These are phyloP conservation scores for Meyerozyma elateridarum DNA, from an alignment of 1,139 yeast genomes.

Conservation along the genomic window DNA sequence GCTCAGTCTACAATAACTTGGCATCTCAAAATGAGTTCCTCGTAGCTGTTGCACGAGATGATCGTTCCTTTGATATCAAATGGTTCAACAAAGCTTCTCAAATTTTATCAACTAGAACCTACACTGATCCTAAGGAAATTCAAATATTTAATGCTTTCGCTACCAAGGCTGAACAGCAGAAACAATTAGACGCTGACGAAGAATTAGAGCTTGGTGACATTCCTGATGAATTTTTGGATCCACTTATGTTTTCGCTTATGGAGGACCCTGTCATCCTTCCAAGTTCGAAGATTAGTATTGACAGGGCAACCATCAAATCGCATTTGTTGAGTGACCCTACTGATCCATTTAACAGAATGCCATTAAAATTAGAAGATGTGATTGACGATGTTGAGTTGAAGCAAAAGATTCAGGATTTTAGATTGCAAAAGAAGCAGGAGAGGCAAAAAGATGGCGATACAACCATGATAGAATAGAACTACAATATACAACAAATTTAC, in stretches of 20 bases:
- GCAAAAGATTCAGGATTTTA: slow-evolving; percentile 57
- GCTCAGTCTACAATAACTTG: slow-evolving; percentile 73
- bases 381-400: slow-evolving; percentile 68
- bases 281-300: slow-evolving; percentile 76
- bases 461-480: slow-evolving; percentile 15
- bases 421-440: slow-evolving; percentile 28
- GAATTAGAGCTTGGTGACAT: slow-evolving; percentile 87
- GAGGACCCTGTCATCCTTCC: slow-evolving; percentile 94
- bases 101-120: slow-evolving; percentile 56
- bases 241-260: slow-evolving; percentile 93
- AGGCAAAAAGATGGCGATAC: slow-evolving; percentile 13
- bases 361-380: slow-evolving; percentile 85
- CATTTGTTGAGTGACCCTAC: slow-evolving; percentile 92
- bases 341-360: slow-evolving; percentile 95
- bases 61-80: slow-evolving; percentile 69
- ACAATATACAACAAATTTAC: background rate
- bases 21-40: slow-evolving; percentile 61
- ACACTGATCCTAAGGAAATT: slow-evolving; percentile 50
- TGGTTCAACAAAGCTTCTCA: slow-evolving; percentile 67
- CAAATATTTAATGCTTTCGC: slow-evolving; percentile 53
- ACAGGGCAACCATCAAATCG: slow-evolving; percentile 86
- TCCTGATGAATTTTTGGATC: slow-evolving; percentile 96
- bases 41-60: slow-evolving; percentile 82
- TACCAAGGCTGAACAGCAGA: slow-evolving; percentile 55
- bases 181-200: slow-evolving; percentile 67